Base-by-base conservation (phyloP, 176 grass and related monocot genomes). In the Melocanna baccifera region DNA sequence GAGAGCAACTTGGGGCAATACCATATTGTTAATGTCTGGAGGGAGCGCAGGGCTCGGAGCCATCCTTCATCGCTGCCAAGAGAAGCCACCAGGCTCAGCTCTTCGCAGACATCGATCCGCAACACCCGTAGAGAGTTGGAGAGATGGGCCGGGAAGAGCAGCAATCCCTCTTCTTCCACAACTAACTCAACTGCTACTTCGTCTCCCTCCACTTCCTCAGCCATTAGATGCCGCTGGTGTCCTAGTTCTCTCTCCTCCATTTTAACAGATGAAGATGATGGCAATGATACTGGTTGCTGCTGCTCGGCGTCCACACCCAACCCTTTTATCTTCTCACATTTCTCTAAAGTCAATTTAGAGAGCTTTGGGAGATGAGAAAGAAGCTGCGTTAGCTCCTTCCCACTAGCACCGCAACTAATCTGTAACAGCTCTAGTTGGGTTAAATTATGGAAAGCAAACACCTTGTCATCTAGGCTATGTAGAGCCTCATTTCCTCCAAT, bases 41-140 rank as follows among this genome's bases (percentile, higher is more conserved):
- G 71, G 30, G 22, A 75, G 30, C 5, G 18, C n/a, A 85, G 37
- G 62, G 10, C 34, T 56, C 46, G 34, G 9, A 85, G 62, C 7
- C 81, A 68, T 28, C 22, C 43, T 50, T 0, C 45, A 47, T 47
- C 45, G 45, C 1, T 47, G 13, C 12, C 9, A 42, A 7, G 25
- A 79, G 39, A 45, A 11, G 48, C 15, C 48, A 51, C 13, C 9
- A 34, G 10, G 34, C 25, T 57, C 13, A 83, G 56, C 40, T 83
- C 12, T 11, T 0, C 0, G 62, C 6, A 72, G 2, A 0, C 0
- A 0, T 0, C 0, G 3, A 84, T 29, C 0, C 0, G 0, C 20
- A 73, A 62, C 0, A 0, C 0, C 57, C 0, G 3, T 14, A 84
- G 22, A 19, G 59, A 65, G 9, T 1, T 0, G 43, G 26, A 53